Evolutionary conservation across 345 rosid genomes (phyloP).

Genomic region (Excoecaria cochinchinensis): DNA sequence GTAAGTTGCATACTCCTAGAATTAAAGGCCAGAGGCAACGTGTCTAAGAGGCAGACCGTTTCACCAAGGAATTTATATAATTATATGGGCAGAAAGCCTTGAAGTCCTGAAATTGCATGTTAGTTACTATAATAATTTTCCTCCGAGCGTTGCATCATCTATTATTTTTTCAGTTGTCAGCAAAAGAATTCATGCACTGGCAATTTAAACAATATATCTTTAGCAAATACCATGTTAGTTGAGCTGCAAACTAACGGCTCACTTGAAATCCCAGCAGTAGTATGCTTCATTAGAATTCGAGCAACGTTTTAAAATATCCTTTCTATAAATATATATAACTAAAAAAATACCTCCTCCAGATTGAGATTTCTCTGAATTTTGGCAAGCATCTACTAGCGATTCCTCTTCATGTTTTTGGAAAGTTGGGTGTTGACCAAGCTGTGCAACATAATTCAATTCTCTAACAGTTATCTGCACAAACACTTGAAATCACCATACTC

Average conservation of each 20-base stretch:
- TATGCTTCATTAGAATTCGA: neutral
- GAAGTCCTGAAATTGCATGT: neutral
- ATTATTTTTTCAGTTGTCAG: neutral
- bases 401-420: slow-evolving; percentile 20
- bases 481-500: neutral
- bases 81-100: neutral
- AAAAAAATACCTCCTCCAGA: slow-evolving; percentile 34
- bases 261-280: neutral
- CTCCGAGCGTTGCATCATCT: neutral
- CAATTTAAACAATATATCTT: neutral
- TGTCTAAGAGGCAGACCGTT: neutral
- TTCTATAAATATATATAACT: too few relatives aligned
- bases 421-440: slow-evolving; percentile 21
- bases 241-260: neutral
- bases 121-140: neutral
- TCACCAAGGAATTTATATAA: neutral
- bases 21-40: too few relatives aligned
- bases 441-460: slow-evolving; percentile 51
- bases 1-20: neutral
- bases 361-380: neutral
- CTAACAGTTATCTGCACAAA: slow-evolving; percentile 52
- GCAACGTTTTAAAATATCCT: neutral
- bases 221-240: neutral
- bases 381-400: neutral
- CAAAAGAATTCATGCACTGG: neutral